Evolutionary conservation across 129 eudicot species (phyloP), one percentile per base, ranked within the genome.

Genomic region (Helichrysum umbraculigerum): DNA sequence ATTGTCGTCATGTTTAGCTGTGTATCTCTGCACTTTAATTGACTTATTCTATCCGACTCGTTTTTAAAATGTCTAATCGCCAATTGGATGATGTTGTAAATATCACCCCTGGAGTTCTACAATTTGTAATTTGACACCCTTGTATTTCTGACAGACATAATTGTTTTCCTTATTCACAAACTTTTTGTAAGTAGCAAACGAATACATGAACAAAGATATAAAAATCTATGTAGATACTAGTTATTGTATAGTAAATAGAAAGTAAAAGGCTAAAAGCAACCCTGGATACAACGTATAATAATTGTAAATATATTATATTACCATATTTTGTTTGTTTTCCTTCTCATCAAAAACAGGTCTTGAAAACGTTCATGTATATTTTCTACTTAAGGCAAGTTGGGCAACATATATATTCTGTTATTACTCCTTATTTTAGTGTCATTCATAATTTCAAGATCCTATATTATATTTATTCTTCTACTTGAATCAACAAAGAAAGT

Each of bases 1-100:
- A 82, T 82, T 51, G 86, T 37, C 78, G 83, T 41, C 72, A 35
- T 8, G 29, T 52, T 72, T 20, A 68, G 56, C 32, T 37, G 41
- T 37, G 39, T 17, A 17, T 73, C 7, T 66, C 66, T 71, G 28
- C 51, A 25, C 59, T 19, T 73, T 67, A 21, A 73, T 74, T 63
- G 41, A 50, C 78, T 59, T 58, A 50, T 73, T 56, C 75, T 68
- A 39, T 80, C 30, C 56, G 52, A 66, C 56, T 68, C 66, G 83
- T 68, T 37, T 11, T 29, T 28, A 17, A 28, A 34, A 44, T 56
- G 20, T 22, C 21, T n/a, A 56, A 15, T 17, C 56, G 79, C 51
- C 56, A 17, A 57, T 37, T 57, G 42, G 51, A 30, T 5, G 7
- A 51, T 66, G 39, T 73, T 80, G 25, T 19, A 30, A 16, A 0